Base-by-base conservation (phyloP, 176 grass and related monocot species). In the Secale cereale region DNA sequence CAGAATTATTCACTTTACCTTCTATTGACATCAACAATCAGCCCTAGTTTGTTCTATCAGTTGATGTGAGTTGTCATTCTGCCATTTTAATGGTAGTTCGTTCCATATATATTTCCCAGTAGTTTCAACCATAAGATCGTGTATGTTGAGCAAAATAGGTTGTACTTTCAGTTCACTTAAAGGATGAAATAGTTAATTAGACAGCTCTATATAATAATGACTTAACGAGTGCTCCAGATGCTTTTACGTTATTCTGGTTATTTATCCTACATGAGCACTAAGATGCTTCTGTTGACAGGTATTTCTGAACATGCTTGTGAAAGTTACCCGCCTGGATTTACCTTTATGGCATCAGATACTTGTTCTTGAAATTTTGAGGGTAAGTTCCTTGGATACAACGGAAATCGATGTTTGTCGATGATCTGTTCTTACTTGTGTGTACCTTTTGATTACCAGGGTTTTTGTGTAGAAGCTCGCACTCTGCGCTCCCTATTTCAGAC, bases 311-410 rank as follows among this genome's bases (percentile, higher is more conserved):
- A 95, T 95, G 89, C 89, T 98, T 72, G 96, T 98, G 52, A 98
- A 98, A 87, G 93, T 98, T 83, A 95, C 93, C 73, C 78, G 91
- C 72, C 86, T 94, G 82, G 93, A 98, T 89, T 91, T 98, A 78
- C 96, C 96, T 78, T 91, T 98, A 83, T 98, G 96, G 96, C 96
- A 98, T 85, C 93, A 87, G 40, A 98, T 98, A 87, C 96, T 98
- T 74, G 96, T 98, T 75, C 93, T 98, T 79, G 96, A 98, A 89
- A 91, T 98, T 88, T 85, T 98, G 65, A 94, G 93, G 92, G 96
- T 98, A 91, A 90, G 86, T 77, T 91, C 78, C 50, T 67, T 77
- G 52, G 26, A 61, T 80, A 66, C 23, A 77, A 60, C 17, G 26
- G 22, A 76, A 33, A 80, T 59, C 74, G 66, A 76, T 72, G 59